These are phyloP conservation scores for Suillus variegatus DNA, from an alignment of 768 basidiomycete genomes.

Conservation along the genomic window DNA sequence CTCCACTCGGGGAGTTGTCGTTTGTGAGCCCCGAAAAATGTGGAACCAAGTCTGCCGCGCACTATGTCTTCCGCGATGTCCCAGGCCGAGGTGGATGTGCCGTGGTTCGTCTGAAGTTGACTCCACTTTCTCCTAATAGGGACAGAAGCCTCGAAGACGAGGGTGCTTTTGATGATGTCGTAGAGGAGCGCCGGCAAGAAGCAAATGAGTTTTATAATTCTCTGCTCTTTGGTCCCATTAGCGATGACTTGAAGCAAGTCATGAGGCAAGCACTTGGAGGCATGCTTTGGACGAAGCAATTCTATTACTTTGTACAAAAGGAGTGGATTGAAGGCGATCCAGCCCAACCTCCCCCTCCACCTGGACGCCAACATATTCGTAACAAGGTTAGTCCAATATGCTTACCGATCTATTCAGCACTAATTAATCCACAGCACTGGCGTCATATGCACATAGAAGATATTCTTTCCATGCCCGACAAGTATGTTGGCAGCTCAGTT, in stretches of 20 bases:
- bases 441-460: slow-evolving; percentile 94
- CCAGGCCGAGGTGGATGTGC: slow-evolving; percentile 93
- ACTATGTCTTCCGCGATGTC: slow-evolving; percentile 85
- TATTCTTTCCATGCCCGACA: slow-evolving; percentile 98
- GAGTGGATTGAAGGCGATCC: slow-evolving; percentile 97
- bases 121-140: slow-evolving; percentile 69
- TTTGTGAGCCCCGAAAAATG: slow-evolving; percentile 86
- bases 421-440: slow-evolving; percentile 68
- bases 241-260: slow-evolving; percentile 91
- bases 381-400: slow-evolving; percentile 60
- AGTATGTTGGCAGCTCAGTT: slow-evolving; percentile 48
- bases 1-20: slow-evolving; percentile 3
- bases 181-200: slow-evolving; percentile 90
- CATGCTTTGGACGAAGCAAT: slow-evolving; percentile 99
- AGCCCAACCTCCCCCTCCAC: slow-evolving; percentile 91
- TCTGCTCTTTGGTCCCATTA: slow-evolving; percentile 80
- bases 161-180: slow-evolving; percentile 79
- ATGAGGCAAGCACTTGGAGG: slow-evolving; percentile 96
- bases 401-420: background rate
- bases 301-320: slow-evolving; percentile 93
- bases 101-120: slow-evolving; percentile 92
- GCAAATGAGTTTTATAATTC: slow-evolving; percentile 94
- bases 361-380: slow-evolving; percentile 79
- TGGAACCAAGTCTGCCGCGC: slow-evolving; percentile 93
- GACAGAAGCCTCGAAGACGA: slow-evolving; percentile 88